Percentiles rank a stretch among this genome's conserved stretches.
These are phyloP conservation scores for Trametes elegans DNA, from an alignment of 768 basidiomycete genomes.

Conservation along the genomic window DNA sequence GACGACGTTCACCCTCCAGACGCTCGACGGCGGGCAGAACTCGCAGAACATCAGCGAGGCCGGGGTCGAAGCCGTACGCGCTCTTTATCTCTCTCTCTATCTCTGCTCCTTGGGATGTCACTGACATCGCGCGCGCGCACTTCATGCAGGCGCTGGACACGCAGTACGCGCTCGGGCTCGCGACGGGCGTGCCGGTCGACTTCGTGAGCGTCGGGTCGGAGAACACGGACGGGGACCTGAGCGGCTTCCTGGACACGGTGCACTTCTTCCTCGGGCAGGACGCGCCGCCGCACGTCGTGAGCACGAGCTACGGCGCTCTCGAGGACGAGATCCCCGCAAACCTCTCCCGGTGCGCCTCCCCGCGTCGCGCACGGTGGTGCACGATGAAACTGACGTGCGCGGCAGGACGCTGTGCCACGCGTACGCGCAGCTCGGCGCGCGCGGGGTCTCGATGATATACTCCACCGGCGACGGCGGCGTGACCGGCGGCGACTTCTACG, in stretches of 20 bases:
- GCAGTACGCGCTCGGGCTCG: conserved; percentile 33
- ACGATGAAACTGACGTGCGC: too few species aligned
- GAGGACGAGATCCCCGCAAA: too few species aligned
- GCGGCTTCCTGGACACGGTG: conserved; percentile 45
- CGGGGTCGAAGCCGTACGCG: conserved; percentile 28
- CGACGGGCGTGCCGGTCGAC: conserved; percentile 27
- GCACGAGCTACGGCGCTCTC: conserved; percentile 72
- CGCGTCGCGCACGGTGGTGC: too few species aligned
- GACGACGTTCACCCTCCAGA: conserved; percentile 22
- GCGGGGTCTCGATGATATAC: conserved; percentile 36
- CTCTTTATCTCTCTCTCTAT: neutral
- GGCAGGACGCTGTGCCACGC: conserved; percentile 35
- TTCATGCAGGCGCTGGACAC: conserved; percentile 25
- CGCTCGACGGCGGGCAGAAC: conserved; percentile 26
- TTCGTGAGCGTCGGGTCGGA: conserved; percentile 32
- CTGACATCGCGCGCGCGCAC: neutral
- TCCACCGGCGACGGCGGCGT: conserved; percentile 39
- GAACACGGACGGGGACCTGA: conserved; percentile 27
- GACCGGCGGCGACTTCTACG: conserved; percentile 35
- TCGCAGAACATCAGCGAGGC: conserved; percentile 33
- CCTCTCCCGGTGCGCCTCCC: too few species aligned
- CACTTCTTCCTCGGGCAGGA: conserved; percentile 46
- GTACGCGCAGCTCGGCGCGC: conserved; percentile 35
- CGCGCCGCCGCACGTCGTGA: conserved; percentile 53
- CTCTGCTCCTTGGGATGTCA: conserved; percentile 1